Conservation (phyloP, 495 filamentous ascomycete genomes). For the Xylaria bambusicola region DNA sequence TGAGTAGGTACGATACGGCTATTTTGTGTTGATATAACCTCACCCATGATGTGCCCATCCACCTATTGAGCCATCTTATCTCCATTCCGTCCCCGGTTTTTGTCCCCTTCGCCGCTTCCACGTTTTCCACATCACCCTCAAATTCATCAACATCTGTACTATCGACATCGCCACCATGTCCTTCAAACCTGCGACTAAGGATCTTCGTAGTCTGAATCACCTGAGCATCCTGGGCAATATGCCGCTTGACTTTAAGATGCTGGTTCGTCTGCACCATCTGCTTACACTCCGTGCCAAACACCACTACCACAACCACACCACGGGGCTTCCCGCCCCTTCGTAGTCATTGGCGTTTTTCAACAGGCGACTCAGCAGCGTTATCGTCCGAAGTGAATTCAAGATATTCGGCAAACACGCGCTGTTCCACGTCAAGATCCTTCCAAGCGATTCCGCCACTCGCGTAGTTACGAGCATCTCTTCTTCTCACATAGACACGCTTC, state of each 20-base stretch:
- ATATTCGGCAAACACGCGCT: constrained; percentile 42
- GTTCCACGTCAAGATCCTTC: constrained; percentile 44
- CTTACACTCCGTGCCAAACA: not conserved
- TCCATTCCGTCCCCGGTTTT: too few relatives aligned
- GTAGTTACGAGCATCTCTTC: constrained; percentile 24
- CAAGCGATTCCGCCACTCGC: constrained; percentile 28
- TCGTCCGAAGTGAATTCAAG: constrained; percentile 17
- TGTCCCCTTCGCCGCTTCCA: too few relatives aligned
- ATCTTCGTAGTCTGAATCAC: too few relatives aligned
- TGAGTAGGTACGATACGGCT: too few relatives aligned
- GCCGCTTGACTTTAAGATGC: not conserved
- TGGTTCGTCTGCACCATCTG: not conserved
- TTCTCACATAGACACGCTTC: constrained; percentile 53
- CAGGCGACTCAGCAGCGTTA: not conserved
- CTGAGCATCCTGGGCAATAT: not conserved
- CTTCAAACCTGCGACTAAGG: too few relatives aligned
- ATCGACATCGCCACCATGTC: too few relatives aligned
- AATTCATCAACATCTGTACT: too few relatives aligned
- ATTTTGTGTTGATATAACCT: too few relatives aligned
- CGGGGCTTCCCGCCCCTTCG: constrained; percentile 44
- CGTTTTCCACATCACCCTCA: too few relatives aligned
- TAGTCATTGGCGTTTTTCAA: constrained; percentile 41
- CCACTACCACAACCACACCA: not conserved
- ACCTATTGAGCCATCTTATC: too few relatives aligned
- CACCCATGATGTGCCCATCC: too few relatives aligned